Conservation (phyloP, 2,329 filamentous ascomycete species). For the Clonostachys rhizophaga region DNA sequence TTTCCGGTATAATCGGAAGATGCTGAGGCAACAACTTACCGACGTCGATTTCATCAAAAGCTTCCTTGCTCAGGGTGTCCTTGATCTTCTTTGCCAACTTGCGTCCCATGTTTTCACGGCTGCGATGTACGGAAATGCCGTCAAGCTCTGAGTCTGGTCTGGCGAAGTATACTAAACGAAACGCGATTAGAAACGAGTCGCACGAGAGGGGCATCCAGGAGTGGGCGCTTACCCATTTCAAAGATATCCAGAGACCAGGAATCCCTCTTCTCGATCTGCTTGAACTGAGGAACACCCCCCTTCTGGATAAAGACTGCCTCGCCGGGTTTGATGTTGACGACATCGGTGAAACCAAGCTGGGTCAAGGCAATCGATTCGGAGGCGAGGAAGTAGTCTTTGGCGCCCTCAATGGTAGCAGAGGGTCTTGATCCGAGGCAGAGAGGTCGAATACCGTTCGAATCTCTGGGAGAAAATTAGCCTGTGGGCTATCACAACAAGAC, state of each 20-base stretch:
- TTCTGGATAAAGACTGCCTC: slow-evolving; percentile 84
- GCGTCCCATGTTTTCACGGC: slow-evolving; percentile 81
- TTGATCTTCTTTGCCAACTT: slow-evolving; percentile 72
- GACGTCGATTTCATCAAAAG: slow-evolving; percentile 72
- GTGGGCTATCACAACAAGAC: not conserved
- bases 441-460: slow-evolving; percentile 68
- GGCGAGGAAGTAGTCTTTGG: slow-evolving; percentile 83
- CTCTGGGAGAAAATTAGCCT: slow-evolving; percentile 7
- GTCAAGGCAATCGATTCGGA: slow-evolving; percentile 82
- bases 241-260: slow-evolving; percentile 33
- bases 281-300: slow-evolving; percentile 67
- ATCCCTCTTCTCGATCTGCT: slow-evolving; percentile 64
- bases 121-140: slow-evolving; percentile 81
- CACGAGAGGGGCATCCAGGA: too few relatives aligned
- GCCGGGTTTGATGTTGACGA: slow-evolving; percentile 75
- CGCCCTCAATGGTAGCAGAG: slow-evolving; percentile 55
- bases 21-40: slow-evolving; percentile 13
- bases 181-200: slow-evolving; percentile 28
- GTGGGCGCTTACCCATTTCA: not conserved
- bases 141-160: slow-evolving; percentile 80
- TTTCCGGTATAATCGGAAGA: not conserved
- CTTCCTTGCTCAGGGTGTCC: slow-evolving; percentile 61
- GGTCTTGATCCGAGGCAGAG: slow-evolving; percentile 72
- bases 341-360: slow-evolving; percentile 74
- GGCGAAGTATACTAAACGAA: slow-evolving; percentile 66